These are phyloP conservation scores for Stentor coeruleus DNA, from an alignment of 73 alveolate genomes.

Conservation along the genomic window DNA sequence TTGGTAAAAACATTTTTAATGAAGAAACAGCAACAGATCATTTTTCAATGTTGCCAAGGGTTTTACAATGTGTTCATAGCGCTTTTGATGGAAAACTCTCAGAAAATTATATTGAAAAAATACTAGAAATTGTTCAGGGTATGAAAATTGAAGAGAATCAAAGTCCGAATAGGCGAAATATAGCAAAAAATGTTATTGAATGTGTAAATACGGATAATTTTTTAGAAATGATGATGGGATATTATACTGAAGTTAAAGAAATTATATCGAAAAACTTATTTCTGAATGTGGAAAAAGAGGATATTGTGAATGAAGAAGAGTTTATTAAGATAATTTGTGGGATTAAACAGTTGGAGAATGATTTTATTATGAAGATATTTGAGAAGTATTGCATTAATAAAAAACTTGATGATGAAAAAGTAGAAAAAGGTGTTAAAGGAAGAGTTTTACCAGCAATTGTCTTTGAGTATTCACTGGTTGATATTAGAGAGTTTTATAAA, in stretches of 20 bases:
- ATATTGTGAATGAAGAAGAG: neutral
- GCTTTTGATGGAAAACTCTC: neutral
- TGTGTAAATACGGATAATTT: neutral
- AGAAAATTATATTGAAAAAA: neutral
- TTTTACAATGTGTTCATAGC: neutral
- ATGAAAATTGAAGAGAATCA: constrained; percentile 2
- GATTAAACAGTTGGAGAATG: neutral
- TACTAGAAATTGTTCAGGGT: neutral
- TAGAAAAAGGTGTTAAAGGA: neutral
- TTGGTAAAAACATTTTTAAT: neutral
- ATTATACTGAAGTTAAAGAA: neutral
- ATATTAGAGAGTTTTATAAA: too few relatives aligned
- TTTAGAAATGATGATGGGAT: neutral
- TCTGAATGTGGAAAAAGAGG: neutral
- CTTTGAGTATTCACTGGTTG: too few relatives aligned
- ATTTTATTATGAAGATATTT: neutral
- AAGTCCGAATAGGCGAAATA: neutral
- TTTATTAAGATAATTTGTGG: neutral
- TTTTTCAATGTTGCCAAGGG: neutral
- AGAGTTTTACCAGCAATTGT: neutral
- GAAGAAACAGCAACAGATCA: constrained; percentile 5
- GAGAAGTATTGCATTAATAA: neutral
- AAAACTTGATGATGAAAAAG: neutral
- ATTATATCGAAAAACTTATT: neutral
- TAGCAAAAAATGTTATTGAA: neutral